Percentiles rank a stretch among this genome's conserved stretches.
Conservation (phyloP, 176 grass and related monocot genomes). For the Thinopyrum elongatum region DNA sequence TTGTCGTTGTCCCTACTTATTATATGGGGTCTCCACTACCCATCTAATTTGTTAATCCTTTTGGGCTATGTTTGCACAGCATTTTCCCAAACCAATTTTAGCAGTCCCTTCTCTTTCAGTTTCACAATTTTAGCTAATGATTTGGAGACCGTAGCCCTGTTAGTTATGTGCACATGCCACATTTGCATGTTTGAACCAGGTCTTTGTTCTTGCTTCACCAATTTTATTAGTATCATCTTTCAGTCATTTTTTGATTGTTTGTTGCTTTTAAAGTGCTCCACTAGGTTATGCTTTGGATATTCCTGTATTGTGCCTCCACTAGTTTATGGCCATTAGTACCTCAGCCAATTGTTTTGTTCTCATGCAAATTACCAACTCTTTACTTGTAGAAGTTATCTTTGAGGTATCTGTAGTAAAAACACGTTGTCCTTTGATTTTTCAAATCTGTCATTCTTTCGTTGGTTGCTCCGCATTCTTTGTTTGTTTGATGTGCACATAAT, state of each 20-base stretch:
- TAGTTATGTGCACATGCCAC: background rate
- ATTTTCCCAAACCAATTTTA: background rate
- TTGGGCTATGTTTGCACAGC: background rate
- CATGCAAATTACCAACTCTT: background rate
- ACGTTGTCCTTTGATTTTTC: background rate
- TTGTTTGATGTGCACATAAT: background rate
- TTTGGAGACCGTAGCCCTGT: background rate
- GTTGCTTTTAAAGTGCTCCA: background rate
- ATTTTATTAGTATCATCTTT: background rate
- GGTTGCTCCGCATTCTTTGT: background rate
- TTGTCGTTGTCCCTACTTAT: background rate
- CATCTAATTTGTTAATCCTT: background rate
- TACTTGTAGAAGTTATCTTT: background rate
- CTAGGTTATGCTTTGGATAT: background rate
- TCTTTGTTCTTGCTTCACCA: background rate
- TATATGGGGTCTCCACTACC: background rate
- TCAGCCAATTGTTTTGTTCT: no score
- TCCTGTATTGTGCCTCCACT: background rate
- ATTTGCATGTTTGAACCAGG: background rate
- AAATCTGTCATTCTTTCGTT: background rate
- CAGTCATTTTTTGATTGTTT: background rate
- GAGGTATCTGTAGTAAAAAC: background rate
- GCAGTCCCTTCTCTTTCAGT: no score
- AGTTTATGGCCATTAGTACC: background rate
- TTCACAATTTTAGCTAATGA: no score